Percentiles rank a stretch among this genome's conserved stretches.
These are phyloP conservation scores for Ananas comosus DNA, from an alignment of 176 grass and related monocot species.

Conservation along the genomic window DNA sequence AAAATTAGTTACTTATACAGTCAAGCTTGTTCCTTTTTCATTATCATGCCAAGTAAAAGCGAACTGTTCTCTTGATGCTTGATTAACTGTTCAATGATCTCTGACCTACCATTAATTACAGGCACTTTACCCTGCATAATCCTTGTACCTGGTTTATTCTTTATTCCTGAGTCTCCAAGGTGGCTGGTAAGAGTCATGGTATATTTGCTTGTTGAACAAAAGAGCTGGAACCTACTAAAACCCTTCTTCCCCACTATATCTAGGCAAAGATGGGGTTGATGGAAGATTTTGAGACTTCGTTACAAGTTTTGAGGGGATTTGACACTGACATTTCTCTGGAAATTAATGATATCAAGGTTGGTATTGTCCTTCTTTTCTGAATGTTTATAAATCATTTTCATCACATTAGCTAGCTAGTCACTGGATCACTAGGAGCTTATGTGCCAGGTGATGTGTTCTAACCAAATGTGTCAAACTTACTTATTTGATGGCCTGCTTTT, in stretches of 20 bases:
- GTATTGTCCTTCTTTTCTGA: neutral
- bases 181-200: conserved; percentile 71
- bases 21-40: too few species aligned
- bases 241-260: neutral
- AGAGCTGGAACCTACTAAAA: neutral
- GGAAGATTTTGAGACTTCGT: conserved; percentile 71
- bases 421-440: neutral
- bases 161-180: conserved; percentile 95
- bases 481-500: conserved; percentile 1
- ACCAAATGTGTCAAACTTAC: neutral
- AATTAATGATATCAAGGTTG: conserved; percentile 92
- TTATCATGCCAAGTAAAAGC: too few species aligned
- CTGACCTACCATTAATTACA: conserved; percentile 22
- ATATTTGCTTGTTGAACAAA: neutral
- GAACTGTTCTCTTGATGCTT: neutral
- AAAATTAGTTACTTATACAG: too few species aligned
- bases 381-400: neutral
- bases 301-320: conserved; percentile 97
- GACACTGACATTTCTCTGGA: conserved; percentile 78
- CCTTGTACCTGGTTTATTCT: conserved; percentile 87
- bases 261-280: conserved; percentile 96
- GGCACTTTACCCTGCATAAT: conserved; percentile 77
- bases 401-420: neutral
- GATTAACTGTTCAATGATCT: conserved; percentile 4
- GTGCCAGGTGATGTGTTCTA: neutral